These are phyloP conservation scores for Diacronema lutheri DNA, from an alignment of 78 protist genomes.

Conservation along the genomic window DNA sequence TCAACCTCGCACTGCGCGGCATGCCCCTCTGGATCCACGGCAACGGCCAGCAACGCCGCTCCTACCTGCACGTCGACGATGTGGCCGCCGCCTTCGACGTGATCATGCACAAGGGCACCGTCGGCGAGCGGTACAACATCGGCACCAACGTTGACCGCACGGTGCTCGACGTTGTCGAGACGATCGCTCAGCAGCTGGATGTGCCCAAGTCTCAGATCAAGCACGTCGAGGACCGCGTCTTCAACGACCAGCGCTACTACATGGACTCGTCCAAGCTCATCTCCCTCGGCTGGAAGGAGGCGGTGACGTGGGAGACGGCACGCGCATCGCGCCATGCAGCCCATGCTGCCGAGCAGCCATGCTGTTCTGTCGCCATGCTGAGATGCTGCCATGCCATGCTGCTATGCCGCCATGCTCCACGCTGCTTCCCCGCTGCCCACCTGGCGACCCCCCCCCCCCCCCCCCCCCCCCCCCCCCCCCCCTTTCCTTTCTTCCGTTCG, in stretches of 20 bases:
- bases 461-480: too few relatives aligned
- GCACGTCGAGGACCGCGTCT: constrained; percentile 75
- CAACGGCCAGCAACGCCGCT: constrained; percentile 36
- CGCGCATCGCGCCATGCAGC: too few relatives aligned
- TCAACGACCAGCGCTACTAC: constrained; percentile 79
- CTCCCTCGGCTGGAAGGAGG: constrained; percentile 63
- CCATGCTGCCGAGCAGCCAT: too few relatives aligned
- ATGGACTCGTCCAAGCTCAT: constrained; percentile 43
- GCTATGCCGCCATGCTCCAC: too few relatives aligned
- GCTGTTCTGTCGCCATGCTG: too few relatives aligned
- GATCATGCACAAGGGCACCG: constrained; percentile 59
- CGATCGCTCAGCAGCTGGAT: not conserved
- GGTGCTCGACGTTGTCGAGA: constrained; percentile 49
- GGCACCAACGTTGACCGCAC: constrained; percentile 70
- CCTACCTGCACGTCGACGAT: constrained; percentile 73
- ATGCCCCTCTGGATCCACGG: constrained; percentile 69
- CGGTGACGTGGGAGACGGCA: not conserved
- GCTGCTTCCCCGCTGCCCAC: too few relatives aligned
- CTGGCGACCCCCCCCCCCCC: too few relatives aligned
- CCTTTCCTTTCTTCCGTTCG: too few relatives aligned
- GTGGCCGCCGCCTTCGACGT: constrained; percentile 77
- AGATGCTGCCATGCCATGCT: too few relatives aligned
- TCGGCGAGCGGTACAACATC: constrained; percentile 72
- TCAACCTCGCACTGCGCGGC: constrained; percentile 25
- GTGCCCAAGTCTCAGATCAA: not conserved